Evolutionary conservation across 73 alveolate species (phyloP).

Genomic region (Strombidium stylifer): DNA sequence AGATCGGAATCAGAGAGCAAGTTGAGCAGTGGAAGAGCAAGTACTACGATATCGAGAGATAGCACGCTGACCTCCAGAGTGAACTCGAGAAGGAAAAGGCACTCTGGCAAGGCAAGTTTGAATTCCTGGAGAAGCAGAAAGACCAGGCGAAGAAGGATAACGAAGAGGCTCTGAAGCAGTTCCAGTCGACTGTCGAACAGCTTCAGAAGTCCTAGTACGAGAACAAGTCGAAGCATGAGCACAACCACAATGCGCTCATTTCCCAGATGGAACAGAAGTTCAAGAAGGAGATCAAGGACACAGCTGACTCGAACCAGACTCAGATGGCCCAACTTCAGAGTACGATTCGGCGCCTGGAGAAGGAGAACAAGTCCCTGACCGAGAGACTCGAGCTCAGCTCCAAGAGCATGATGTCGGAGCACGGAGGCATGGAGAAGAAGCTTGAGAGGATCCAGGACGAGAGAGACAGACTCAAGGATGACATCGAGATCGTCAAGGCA

Average conservation of each 20-base stretch:
- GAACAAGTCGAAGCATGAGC: slow-evolving; percentile 14
- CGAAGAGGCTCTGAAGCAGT: not conserved
- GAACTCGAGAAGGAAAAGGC: not conserved
- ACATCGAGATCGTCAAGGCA: slow-evolving; percentile 59
- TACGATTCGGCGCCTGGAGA: slow-evolving; percentile 74
- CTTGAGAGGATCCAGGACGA: slow-evolving; percentile 73
- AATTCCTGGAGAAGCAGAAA: not conserved
- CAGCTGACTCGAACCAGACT: slow-evolving; percentile 68
- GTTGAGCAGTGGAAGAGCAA: not conserved
- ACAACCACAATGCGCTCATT: slow-evolving; percentile 4
- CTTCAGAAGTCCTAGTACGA: slow-evolving; percentile 3
- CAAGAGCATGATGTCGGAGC: slow-evolving; percentile 75
- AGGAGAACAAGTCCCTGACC: slow-evolving; percentile 74
- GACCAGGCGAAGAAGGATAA: not conserved
- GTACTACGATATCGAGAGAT: not conserved
- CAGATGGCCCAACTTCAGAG: slow-evolving; percentile 30
- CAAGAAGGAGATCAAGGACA: slow-evolving; percentile 82
- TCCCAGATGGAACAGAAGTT: slow-evolving; percentile 77
- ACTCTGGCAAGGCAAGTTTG: not conserved
- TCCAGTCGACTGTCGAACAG: not conserved
- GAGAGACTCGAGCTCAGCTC: slow-evolving; percentile 79
- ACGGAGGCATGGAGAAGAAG: slow-evolving; percentile 81
- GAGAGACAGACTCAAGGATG: slow-evolving; percentile 77
- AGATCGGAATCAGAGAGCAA: not conserved
- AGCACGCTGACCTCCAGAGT: not conserved